Conservation (phyloP, 768 basidiomycete species). For the Lentinula sp. region DNA sequence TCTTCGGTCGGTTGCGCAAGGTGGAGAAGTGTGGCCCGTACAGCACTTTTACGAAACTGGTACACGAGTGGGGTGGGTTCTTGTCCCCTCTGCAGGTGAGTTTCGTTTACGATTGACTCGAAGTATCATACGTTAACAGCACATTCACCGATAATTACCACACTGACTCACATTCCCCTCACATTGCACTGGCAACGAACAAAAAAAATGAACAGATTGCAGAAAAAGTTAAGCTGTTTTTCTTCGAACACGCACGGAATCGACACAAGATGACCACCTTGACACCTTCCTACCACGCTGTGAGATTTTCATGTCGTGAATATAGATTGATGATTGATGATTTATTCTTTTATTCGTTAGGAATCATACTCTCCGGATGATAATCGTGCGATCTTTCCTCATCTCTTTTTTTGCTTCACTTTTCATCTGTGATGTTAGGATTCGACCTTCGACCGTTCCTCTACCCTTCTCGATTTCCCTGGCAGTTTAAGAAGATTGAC, state of each 20-base stretch:
- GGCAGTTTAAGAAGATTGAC: conserved; percentile 97
- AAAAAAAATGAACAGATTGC: conserved; percentile 61
- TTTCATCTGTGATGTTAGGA: conserved; percentile 36
- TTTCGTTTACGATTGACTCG: background rate
- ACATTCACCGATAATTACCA: background rate
- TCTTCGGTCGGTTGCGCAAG: conserved; percentile 90
- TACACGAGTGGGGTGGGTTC: conserved; percentile 87
- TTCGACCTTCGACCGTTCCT: conserved; percentile 96
- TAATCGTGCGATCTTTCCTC: conserved; percentile 58
- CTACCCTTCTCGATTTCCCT: conserved; percentile 91
- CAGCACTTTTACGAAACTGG: conserved; percentile 93
- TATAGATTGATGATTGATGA: background rate
- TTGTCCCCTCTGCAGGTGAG: conserved; percentile 78
- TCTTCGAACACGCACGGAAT: conserved; percentile 94
- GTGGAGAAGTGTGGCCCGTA: conserved; percentile 97
- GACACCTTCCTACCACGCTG: conserved; percentile 92
- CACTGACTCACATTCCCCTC: background rate
- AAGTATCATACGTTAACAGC: too few relatives aligned
- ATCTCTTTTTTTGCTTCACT: background rate
- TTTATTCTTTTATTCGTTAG: conserved; percentile 29
- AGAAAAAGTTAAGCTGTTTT: conserved; percentile 95
- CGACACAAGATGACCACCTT: conserved; percentile 98
- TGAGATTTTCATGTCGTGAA: conserved; percentile 16
- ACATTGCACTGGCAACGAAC: background rate
- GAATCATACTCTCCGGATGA: conserved; percentile 97